Base-by-base conservation (phyloP, 2,329 filamentous ascomycete genomes). In the Parafenestella ontariensis region DNA sequence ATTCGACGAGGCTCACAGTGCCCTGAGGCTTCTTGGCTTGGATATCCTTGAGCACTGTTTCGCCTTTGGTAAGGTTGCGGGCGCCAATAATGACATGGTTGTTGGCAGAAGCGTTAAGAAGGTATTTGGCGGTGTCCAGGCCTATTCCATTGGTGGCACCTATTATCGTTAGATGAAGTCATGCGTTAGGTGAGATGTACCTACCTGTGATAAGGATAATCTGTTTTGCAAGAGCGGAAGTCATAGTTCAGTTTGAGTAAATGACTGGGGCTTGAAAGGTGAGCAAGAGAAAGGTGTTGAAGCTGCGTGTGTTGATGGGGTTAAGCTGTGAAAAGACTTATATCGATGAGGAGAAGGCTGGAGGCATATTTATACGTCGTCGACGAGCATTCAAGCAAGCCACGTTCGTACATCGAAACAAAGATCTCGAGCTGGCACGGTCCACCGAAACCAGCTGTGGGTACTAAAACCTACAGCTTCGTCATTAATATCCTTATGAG, bases 1-100 rank as follows among this genome's bases (percentile, higher is more conserved):
- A 62, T 18, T 76, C 60, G 4, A 78, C n/a, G 5, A 71, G 39
- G 37, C 69, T 69, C 15, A 75, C 47, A 6, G 65, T 65, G 44
- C 73, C 73, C 49, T 69, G 60, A 5, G 68, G 64, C 7, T 62
- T 68, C 44, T 59, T 59, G 15, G 61, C 54, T 49, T 72, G 60
- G n/a, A 73, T 52, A 33, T 75, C 62, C 28, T 64, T 50, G 13
- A 74, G 52, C 5, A 71, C 70, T 17, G 58, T 60, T 43, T 73
- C 56, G 36, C 68, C 72, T 53, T 77, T 77, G 28, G 65, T 52
- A 5, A 53, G 50, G 17, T 58, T 71, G 34, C 75, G 72, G 3
- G 71, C 65, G 17, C 71, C 71, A 49, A 76, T 66, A n/a, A 77
- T 64, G 44, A 77, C 66, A 51, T 78, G 74, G 57, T 73, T 73